Evolutionary conservation across 2,329 filamentous ascomycete genomes (phyloP).

Genomic region (Beauveria sp.): DNA sequence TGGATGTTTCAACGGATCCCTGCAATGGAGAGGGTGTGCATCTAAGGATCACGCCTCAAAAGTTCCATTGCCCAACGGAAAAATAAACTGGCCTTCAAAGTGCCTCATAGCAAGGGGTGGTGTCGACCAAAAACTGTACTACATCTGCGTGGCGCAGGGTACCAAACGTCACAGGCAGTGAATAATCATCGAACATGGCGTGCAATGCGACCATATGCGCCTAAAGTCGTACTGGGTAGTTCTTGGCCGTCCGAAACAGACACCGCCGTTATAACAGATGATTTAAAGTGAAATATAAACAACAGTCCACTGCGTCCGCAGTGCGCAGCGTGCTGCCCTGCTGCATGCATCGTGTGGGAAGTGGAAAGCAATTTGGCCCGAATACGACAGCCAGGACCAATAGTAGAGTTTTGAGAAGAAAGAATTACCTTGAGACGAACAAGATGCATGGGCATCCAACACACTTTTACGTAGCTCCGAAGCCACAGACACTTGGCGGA

Average conservation of each 20-base stretch:
- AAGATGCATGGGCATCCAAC: background rate
- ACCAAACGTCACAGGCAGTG: background rate
- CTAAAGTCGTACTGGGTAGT: background rate
- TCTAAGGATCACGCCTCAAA: background rate
- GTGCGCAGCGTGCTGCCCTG: too few species aligned
- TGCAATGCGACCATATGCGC: background rate
- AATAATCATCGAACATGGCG: background rate
- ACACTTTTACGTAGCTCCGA: background rate
- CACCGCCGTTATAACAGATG: too few species aligned
- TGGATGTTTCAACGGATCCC: background rate
- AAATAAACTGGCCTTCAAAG: background rate
- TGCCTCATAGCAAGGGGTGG: background rate
- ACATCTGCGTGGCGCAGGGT: background rate
- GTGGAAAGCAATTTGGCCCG: too few species aligned
- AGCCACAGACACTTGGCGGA: conserved; percentile 3
- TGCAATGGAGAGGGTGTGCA: background rate
- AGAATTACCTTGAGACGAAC: too few species aligned
- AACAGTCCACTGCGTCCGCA: too few species aligned
- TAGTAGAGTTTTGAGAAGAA: too few species aligned
- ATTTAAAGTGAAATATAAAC: too few species aligned
- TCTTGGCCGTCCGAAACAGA: background rate
- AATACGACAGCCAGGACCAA: too few species aligned
- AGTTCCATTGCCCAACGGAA: background rate
- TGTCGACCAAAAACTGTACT: background rate
- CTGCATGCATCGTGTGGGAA: too few species aligned